A percentile compares a stretch with the other conserved stretches of the same genome.
phyloP scores from a whole-genome alignment of 495 filamentous ascomycete genomes.

The Haplographium delicatum region DNA sequence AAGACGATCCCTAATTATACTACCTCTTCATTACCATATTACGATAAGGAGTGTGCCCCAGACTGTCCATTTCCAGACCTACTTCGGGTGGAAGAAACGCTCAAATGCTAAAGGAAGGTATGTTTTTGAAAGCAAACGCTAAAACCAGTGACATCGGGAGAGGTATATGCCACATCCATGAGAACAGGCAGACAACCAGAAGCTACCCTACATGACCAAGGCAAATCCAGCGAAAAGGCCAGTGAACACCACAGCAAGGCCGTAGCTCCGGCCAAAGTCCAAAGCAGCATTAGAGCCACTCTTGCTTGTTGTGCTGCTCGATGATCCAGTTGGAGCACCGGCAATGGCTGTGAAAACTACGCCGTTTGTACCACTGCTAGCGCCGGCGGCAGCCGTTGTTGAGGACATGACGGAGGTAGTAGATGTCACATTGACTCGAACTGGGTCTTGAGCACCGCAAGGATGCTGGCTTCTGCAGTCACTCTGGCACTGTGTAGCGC shows the following conservation, averaged over 20 bases:
- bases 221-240: conserved; percentile 62
- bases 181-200: not conserved
- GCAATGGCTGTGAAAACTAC: conserved; percentile 47
- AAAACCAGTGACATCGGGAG: not conserved
- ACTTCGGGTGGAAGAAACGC: not conserved
- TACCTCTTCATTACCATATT: no score
- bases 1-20: no score
- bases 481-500: conserved; percentile 54
- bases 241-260: conserved; percentile 48
- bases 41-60: no score
- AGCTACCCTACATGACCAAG: conserved; percentile 42
- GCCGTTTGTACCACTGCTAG: conserved; percentile 29
- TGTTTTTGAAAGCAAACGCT: not conserved
- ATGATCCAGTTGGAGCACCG: conserved; percentile 30
- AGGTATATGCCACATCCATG: not conserved
- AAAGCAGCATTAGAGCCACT: conserved; percentile 35
- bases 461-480: conserved; percentile 66
- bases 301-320: conserved; percentile 28
- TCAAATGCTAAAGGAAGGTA: conserved; percentile 1
- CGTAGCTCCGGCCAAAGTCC: conserved; percentile 53
- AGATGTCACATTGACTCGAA: conserved; percentile 51
- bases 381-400: conserved; percentile 30
- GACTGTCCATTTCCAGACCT: no score
- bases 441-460: conserved; percentile 73
- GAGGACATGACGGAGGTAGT: conserved; percentile 40